Evolutionary conservation across 1,284 basidiomycete species (phyloP).

Genomic region (Pascua guehoae): DNA sequence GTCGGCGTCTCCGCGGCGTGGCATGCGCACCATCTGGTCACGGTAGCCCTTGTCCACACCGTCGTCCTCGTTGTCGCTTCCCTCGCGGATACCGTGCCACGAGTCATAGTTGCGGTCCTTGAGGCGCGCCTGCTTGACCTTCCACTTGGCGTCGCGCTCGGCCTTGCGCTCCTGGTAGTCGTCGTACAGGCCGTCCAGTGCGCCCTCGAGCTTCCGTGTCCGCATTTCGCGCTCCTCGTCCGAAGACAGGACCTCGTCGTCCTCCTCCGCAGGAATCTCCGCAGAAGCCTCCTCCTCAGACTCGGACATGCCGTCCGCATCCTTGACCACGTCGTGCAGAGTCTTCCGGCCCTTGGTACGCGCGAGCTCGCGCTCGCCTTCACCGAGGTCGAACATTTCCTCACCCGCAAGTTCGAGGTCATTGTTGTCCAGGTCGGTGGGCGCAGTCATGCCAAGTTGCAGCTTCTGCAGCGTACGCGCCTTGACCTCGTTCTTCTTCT

Average conservation of each 20-base stretch:
- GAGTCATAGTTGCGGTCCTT: slow-evolving; percentile 66
- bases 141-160: slow-evolving; percentile 86
- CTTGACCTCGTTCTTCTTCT: slow-evolving; percentile 85
- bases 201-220: slow-evolving; percentile 68
- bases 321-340: slow-evolving; percentile 53
- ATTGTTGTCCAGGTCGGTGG: slow-evolving; percentile 80
- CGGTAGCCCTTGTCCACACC: slow-evolving; percentile 45
- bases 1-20: slow-evolving; percentile 42
- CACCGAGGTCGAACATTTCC: slow-evolving; percentile 79
- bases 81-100: slow-evolving; percentile 69
- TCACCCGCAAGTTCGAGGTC: slow-evolving; percentile 63
- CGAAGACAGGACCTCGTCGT: slow-evolving; percentile 58
- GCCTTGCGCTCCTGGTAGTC: slow-evolving; percentile 75
- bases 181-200: slow-evolving; percentile 85
- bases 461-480: slow-evolving; percentile 85
- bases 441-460: slow-evolving; percentile 96
- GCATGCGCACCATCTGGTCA: slow-evolving; percentile 25
- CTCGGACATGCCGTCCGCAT: slow-evolving; percentile 50
- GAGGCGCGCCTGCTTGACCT: slow-evolving; percentile 74
- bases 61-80: slow-evolving; percentile 39
- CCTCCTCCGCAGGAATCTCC: slow-evolving; percentile 30
- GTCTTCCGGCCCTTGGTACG: slow-evolving; percentile 52
- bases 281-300: slow-evolving; percentile 46
- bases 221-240: slow-evolving; percentile 70
- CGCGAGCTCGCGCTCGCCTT: slow-evolving; percentile 56